These are phyloP conservation scores for Kwoniella bestiolae DNA, from an alignment of 768 basidiomycete species.

Conservation along the genomic window DNA sequence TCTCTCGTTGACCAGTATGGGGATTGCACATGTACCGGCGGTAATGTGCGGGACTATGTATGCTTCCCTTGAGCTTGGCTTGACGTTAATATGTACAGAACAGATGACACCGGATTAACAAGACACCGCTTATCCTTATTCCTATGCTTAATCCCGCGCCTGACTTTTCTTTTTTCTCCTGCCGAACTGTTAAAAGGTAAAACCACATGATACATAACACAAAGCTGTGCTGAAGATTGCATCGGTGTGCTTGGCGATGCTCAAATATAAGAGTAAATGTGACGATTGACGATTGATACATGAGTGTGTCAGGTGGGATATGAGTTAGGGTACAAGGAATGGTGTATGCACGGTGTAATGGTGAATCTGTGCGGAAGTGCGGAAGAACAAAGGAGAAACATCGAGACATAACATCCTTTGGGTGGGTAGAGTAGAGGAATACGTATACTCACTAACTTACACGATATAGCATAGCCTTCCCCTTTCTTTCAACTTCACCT, in stretches of 20 bases:
- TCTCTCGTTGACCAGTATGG: no score
- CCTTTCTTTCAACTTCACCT: background rate
- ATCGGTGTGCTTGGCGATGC: background rate
- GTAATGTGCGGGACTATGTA: background rate
- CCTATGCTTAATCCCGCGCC: conserved; percentile 8
- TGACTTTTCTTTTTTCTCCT: background rate
- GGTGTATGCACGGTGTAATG: no score
- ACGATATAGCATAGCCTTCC: background rate
- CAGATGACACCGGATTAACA: background rate
- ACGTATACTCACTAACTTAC: background rate
- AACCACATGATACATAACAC: background rate
- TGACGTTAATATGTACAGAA: no score
- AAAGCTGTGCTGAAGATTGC: conserved; percentile 3
- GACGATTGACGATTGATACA: no score
- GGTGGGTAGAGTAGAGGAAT: background rate
- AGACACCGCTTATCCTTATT: background rate
- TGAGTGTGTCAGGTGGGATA: no score
- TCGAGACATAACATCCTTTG: background rate
- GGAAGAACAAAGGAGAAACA: background rate
- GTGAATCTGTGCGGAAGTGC: background rate
- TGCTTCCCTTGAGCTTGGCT: background rate
- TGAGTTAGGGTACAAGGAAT: no score
- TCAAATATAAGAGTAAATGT: no score
- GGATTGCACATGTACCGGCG: background rate
- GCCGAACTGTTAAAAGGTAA: background rate